Evolutionary conservation across 306 rosid species (phyloP).

Genomic region (Cotoneaster glaucophyllus): DNA sequence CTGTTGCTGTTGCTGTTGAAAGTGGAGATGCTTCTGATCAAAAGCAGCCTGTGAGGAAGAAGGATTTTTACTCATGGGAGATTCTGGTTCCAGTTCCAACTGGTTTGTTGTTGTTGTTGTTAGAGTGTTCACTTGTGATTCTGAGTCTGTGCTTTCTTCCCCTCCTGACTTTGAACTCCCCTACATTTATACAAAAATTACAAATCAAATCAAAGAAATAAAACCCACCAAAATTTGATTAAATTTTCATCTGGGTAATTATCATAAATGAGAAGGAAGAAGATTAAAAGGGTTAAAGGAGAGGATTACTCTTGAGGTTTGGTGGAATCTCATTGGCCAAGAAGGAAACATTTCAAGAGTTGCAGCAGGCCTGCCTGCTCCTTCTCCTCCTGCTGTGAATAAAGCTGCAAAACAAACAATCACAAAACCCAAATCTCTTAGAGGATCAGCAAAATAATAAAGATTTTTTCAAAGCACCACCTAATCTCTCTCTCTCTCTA

Average conservation of each 20-base stretch:
- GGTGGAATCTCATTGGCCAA: slow-evolving; percentile 93
- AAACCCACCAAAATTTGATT: not conserved
- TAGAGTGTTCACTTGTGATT: slow-evolving; percentile 60
- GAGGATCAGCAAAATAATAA: slow-evolving; percentile 38
- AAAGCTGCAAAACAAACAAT: slow-evolving; percentile 59
- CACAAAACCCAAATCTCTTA: slow-evolving; percentile 36
- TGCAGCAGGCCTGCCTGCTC: slow-evolving; percentile 66
- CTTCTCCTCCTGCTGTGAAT: slow-evolving; percentile 23
- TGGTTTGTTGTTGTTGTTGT: slow-evolving; percentile 36
- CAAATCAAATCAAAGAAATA: not conserved
- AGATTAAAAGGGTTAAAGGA: slow-evolving; percentile 37
- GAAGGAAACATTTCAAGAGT: slow-evolving; percentile 99
- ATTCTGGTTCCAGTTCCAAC: slow-evolving; percentile 64
- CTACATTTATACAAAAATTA: slow-evolving; percentile 20
- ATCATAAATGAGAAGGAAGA: not conserved
- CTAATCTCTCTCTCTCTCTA: not conserved
- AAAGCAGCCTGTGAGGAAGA: slow-evolving; percentile 55
- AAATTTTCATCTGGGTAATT: not conserved
- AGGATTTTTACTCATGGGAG: slow-evolving; percentile 61
- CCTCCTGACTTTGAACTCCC: slow-evolving; percentile 82
- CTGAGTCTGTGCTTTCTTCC: slow-evolving; percentile 84
- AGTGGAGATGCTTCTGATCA: slow-evolving; percentile 39
- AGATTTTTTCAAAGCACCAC: not conserved
- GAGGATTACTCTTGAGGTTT: slow-evolving; percentile 49
- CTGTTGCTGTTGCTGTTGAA: slow-evolving; percentile 33